Conservation (phyloP, 2,329 filamentous ascomycete genomes). For the Purpureocillium takamizusanense region DNA sequence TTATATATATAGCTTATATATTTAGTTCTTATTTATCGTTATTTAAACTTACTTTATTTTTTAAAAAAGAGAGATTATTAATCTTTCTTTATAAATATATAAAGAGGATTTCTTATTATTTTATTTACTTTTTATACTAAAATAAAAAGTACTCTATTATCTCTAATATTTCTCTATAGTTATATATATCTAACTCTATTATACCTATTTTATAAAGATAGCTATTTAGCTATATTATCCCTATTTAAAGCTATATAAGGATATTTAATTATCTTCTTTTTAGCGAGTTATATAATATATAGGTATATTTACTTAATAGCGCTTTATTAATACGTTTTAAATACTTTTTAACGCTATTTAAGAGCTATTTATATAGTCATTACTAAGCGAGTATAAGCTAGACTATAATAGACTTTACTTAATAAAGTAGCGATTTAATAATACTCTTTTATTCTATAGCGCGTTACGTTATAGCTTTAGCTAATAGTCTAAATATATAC, state of each 20-base stretch:
- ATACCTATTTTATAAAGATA: conserved; percentile 1
- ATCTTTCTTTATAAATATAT: background rate
- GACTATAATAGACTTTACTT: background rate
- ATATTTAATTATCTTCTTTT: background rate
- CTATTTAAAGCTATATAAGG: conserved; percentile 3
- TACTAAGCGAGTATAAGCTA: background rate
- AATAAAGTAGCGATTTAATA: background rate
- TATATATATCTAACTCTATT: conserved; percentile 1
- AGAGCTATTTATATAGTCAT: background rate
- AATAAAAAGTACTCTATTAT: conserved; percentile 2
- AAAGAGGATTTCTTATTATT: background rate
- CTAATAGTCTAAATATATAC: background rate
- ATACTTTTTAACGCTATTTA: conserved; percentile 1
- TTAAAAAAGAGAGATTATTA: conserved; percentile 4
- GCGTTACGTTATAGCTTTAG: background rate
- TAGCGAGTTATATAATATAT: background rate
- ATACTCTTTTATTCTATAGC: background rate
- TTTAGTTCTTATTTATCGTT: conserved; percentile 2
- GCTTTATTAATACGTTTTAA: conserved; percentile 3
- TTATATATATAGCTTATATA: conserved; percentile 1
- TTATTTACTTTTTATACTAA: conserved; percentile 1
- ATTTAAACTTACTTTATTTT: conserved; percentile 2
- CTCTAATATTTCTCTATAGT: background rate
- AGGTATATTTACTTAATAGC: conserved; percentile 2
- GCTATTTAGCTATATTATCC: conserved; percentile 1